phyloP scores from a whole-genome alignment of 2,329 filamentous ascomycete species.

The Dothistroma pini region DNA sequence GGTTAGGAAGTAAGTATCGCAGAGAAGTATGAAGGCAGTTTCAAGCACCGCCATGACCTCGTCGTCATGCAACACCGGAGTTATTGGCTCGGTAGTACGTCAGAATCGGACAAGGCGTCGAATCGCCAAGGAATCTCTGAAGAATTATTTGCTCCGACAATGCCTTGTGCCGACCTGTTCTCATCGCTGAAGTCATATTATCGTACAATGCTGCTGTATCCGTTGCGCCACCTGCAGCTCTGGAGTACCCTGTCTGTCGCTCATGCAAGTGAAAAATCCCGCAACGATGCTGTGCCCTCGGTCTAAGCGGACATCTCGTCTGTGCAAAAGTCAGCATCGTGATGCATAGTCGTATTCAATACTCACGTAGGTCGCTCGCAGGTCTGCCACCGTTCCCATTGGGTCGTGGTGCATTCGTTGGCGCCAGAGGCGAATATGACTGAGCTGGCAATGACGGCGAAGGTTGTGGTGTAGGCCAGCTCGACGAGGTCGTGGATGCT shows the following conservation, averaged over 20 bases:
- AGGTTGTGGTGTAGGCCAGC: background rate
- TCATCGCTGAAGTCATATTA: background rate
- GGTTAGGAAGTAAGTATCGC: background rate
- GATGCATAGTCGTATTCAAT: too few relatives aligned
- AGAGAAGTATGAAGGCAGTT: too few relatives aligned
- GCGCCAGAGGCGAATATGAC: background rate
- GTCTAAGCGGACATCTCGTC: conserved; percentile 1
- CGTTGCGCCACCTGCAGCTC: background rate
- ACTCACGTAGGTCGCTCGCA: conserved; percentile 3
- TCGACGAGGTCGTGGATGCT: background rate
- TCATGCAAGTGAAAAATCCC: background rate
- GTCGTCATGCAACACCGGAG: too few relatives aligned
- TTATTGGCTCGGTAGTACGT: too few relatives aligned
- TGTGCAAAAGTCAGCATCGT: background rate
- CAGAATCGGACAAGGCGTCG: background rate
- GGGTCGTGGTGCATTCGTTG: background rate
- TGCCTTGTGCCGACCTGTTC: background rate
- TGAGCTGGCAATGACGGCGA: background rate
- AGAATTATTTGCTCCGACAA: background rate
- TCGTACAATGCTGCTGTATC: background rate
- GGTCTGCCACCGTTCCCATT: background rate
- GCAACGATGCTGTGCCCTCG: background rate
- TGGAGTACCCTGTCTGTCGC: background rate
- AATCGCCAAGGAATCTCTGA: background rate
- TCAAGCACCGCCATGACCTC: too few relatives aligned